Base-by-base conservation (phyloP, 192 early-diverging fungal genomes). In the Chytriomyces sp. region DNA sequence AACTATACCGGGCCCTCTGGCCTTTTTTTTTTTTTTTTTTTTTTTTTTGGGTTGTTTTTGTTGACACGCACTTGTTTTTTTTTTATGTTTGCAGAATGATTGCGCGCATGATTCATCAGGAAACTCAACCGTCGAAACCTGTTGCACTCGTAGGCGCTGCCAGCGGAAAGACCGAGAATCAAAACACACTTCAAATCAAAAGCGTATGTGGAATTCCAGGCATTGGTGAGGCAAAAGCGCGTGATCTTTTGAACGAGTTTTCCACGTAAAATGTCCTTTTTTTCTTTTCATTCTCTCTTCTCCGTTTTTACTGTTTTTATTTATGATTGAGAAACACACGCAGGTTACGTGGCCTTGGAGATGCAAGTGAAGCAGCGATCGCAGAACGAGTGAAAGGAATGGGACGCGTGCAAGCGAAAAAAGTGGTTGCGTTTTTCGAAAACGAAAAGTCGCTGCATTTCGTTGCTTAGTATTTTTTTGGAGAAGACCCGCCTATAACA, bases 211-310 rank as follows among this genome's bases (percentile, higher is more conserved):
- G 50, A 24, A 70, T 70, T 13, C 50, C 69, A 7, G 69, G 69
- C 9, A 70, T 70, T 50, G 69, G 69, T 3, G 69, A 50, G 13
- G 24, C 47, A 13, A 70, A 70, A 70, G 69, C 69, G 35, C 26
- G 26, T 24, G 69, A 70, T 10, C 20, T 70, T 11, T 26, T 70
- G 49, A 60, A 9, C 3, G 50, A 50, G 28, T 70, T 70, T 43
- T n/a, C 16, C 16, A n/a, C 57, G 57, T 60, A 23, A 60, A 23
- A 60, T 35, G 35, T 35, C 35, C 35, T 35, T 35, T 35, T 35
- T 35, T 35, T 35, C 35, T 35, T 35, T 4, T 35, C 35, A 35
- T 35, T 35, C 4, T 35, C 35, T 35, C n/a, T 35, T 4, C 35
- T 35, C 2, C 4, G 35, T 35, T 2, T 35, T 35, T 35, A 35